Evolutionary conservation across 805 yeast species (phyloP), one percentile per base, ranked within the genome.

Genomic region (Hanseniaspora meyeri): DNA sequence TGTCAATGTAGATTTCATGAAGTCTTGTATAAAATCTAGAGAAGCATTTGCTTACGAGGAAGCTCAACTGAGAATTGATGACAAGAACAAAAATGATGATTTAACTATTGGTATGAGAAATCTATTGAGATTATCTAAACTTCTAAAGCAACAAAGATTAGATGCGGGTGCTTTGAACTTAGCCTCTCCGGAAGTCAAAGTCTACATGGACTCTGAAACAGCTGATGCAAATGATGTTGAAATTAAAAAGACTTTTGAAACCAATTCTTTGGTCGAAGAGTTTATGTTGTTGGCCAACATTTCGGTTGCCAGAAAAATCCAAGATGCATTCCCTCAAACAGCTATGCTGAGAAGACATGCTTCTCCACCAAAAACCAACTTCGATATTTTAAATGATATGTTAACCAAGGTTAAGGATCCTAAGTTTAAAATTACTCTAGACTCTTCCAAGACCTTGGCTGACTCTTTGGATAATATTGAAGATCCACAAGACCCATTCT

Each of bases 321-420:
- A 81, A 70, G 95, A 88, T 51, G 83, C 95, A 2, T 90, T 83
- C 67, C 98, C 98, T 5, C 98, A 93, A 69, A 90, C 96, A 4
- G 98, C 99, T 9, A 88, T 93, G 97, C 74, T 93, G 59, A 85
- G 98, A 78, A 83, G 98, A 65, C 99, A 93, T 68, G 95, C 90
- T 10, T 79, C 96, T n/a, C 98, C 99, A 19, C 97, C 97, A 24
- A 81, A 89, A 0, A 82, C 96, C 1, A 91, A 90, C 63, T 93
- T 93, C 67, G 98, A 93, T 66, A 75, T 77, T 17, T 74, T 93
- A 61, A 89, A 90, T 68, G 95, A 91, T 64, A 90, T 90, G 84
- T 74, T 93, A 56, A 79, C 88, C 58, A 83, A 82, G 14, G 78
- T 88, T 59, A 91, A 90, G 65, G 82, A 83, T 32, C 72, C 87